Conservation (phyloP, 202 grass and related monocot genomes). For the Saccharum hybrid region DNA sequence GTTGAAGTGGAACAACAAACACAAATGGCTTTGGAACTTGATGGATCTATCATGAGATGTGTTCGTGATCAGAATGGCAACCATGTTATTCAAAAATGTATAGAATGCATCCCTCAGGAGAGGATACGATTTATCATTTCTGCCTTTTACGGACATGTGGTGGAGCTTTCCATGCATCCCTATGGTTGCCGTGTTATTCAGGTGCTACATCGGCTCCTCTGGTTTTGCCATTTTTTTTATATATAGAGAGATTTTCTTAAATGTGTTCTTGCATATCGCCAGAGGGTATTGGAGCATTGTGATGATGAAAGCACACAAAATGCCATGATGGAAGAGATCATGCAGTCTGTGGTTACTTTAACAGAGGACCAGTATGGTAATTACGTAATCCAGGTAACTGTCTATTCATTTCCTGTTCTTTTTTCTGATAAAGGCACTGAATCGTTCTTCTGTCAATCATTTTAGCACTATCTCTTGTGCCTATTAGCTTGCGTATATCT, state of each 20-base stretch:
- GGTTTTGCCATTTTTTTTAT: conserved; percentile 13
- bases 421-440: conserved; percentile 20
- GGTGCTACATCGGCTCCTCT: conserved; percentile 49
- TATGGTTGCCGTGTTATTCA: conserved; percentile 99
- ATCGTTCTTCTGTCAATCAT: conserved; percentile 2
- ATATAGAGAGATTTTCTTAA: conserved; percentile 5
- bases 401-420: conserved; percentile 36
- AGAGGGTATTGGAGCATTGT: conserved; percentile 97
- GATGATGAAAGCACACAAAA: conserved; percentile 81
- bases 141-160: conserved; percentile 83
- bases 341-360: conserved; percentile 74
- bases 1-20: conserved; percentile 87
- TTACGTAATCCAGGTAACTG: conserved; percentile 92
- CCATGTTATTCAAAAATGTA: conserved; percentile 98
- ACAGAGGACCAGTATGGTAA: conserved; percentile 97
- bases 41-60: conserved; percentile 87
- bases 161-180: conserved; percentile 91
- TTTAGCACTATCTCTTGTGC: not conserved
- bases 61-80: conserved; percentile 98
- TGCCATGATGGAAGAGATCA: conserved; percentile 95
- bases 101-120: conserved; percentile 89
- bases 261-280: conserved; percentile 42
- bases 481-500: conserved; percentile 5
- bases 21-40: conserved; percentile 85
- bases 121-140: conserved; percentile 82